phyloP scores from a whole-genome alignment of 106 monocot species.

The Cymbidium sinense region DNA sequence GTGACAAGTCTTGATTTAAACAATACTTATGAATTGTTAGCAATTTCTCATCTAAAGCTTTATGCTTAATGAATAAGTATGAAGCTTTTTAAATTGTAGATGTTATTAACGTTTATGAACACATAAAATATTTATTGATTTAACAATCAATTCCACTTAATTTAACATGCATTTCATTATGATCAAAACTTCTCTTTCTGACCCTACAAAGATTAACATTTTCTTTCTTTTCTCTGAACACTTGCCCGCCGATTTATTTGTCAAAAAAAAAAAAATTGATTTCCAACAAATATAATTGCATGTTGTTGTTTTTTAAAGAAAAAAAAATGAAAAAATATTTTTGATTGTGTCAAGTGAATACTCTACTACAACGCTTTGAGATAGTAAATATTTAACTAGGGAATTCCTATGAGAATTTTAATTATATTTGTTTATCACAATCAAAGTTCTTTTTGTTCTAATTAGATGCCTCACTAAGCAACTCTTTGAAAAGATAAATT shows the following conservation, averaged over 20 bases:
- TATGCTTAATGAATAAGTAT: neutral
- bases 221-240: neutral
- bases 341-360: neutral
- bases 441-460: too few relatives aligned
- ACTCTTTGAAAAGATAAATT: neutral
- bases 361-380: neutral
- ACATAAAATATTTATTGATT: neutral
- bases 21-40: neutral
- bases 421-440: too few relatives aligned
- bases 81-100: neutral
- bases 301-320: neutral
- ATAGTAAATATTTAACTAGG: neutral
- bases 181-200: neutral
- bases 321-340: neutral
- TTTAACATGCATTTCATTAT: neutral
- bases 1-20: neutral
- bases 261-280: too few relatives aligned
- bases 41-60: neutral
- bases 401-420: neutral
- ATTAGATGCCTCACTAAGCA: too few relatives aligned
- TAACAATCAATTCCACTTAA: neutral
- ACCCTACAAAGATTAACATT: neutral
- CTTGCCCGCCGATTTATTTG: neutral
- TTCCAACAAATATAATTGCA: neutral
- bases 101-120: neutral